Evolutionary conservation across 2,329 filamentous ascomycete genomes (phyloP).

Genomic region (Claviceps sp.): DNA sequence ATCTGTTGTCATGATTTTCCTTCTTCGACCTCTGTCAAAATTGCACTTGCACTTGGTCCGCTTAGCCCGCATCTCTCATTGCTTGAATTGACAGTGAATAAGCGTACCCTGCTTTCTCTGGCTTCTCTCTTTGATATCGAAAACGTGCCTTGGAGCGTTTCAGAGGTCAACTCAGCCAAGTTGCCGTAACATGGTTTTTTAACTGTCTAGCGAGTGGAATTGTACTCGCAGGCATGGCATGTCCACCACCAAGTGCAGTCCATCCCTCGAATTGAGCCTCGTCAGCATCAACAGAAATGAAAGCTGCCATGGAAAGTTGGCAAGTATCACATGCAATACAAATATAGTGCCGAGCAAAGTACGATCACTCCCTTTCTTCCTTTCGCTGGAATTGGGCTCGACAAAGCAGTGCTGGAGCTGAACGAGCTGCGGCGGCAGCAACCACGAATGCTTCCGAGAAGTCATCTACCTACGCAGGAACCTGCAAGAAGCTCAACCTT

Average conservation of each 20-base stretch:
- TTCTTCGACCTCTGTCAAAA: background rate
- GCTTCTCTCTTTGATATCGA: background rate
- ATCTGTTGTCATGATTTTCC: background rate
- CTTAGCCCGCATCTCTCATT: background rate
- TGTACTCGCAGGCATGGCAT: slow-evolving; percentile 15
- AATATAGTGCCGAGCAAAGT: too few species aligned
- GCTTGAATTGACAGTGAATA: background rate
- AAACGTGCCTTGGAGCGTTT: background rate
- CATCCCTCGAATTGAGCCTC: slow-evolving; percentile 6
- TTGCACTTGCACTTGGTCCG: background rate
- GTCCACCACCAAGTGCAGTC: background rate
- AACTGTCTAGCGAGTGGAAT: background rate
- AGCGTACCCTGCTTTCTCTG: background rate
- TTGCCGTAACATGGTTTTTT: background rate
- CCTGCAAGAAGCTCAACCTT: slow-evolving; percentile 2
- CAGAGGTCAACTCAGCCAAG: background rate
- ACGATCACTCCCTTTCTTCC: too few species aligned
- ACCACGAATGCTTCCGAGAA: too few species aligned
- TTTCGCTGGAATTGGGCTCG: too few species aligned
- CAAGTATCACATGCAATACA: too few species aligned
- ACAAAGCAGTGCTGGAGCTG: too few species aligned
- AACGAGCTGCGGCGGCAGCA: too few species aligned
- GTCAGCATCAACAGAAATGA: slow-evolving; percentile 1
- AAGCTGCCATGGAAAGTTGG: too few species aligned
- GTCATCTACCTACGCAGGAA: background rate